phyloP scores from a whole-genome alignment of 2,329 filamentous ascomycete genomes.

The Fusarium algeriense region DNA sequence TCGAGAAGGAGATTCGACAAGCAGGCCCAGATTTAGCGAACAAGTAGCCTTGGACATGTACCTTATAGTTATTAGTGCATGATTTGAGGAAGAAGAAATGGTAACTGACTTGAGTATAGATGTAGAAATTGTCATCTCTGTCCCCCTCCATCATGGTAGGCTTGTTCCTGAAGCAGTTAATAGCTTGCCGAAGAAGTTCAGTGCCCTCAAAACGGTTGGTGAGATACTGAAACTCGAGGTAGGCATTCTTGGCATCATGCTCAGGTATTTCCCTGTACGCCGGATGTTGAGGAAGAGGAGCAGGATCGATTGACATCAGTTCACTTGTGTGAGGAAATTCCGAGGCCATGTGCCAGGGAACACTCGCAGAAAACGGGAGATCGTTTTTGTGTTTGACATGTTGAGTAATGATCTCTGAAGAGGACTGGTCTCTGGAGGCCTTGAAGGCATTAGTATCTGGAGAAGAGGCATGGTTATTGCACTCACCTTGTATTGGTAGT shows the following conservation, averaged over 20 bases:
- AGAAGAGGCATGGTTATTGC: background rate
- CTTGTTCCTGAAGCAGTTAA: constrained; percentile 65
- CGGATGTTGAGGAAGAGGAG: constrained; percentile 24
- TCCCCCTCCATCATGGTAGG: constrained; percentile 69
- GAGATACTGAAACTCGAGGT: constrained; percentile 79
- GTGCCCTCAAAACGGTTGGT: constrained; percentile 81
- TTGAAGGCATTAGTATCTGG: constrained; percentile 7
- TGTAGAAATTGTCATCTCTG: constrained; percentile 58
- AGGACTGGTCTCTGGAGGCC: background rate
- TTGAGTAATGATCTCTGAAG: constrained; percentile 19
- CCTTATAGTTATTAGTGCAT: constrained; percentile 57
- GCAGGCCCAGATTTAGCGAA: constrained; percentile 73
- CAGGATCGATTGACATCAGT: constrained; percentile 35
- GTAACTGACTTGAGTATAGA: constrained; percentile 74
- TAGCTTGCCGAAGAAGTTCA: constrained; percentile 75
- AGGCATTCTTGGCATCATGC: constrained; percentile 59
- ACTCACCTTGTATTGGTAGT: constrained; percentile 6
- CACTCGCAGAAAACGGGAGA: background rate
- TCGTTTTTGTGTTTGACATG: constrained; percentile 18
- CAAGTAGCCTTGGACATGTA: constrained; percentile 74
- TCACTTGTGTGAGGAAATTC: constrained; percentile 46
- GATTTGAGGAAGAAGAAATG: background rate
- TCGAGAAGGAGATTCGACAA: constrained; percentile 77
- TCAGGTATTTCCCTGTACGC: background rate
- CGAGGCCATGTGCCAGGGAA: constrained; percentile 30